Conservation (phyloP, 2,329 filamentous ascomycete species). For the Cytospora piceicola region DNA sequence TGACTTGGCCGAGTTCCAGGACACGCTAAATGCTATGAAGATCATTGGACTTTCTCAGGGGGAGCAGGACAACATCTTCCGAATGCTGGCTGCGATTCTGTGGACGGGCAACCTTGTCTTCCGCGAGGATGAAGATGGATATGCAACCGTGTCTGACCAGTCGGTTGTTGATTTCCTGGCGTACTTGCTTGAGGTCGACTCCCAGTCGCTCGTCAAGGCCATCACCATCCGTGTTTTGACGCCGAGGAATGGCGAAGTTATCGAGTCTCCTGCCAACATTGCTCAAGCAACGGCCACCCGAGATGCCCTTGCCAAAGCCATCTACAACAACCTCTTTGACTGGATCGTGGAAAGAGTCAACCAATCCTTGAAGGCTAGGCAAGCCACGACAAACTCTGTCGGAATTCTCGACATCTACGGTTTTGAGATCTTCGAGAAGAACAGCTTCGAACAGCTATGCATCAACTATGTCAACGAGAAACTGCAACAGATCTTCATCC, state of each 20-base stretch:
- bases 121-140: constrained; percentile 83
- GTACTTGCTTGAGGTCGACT: constrained; percentile 87
- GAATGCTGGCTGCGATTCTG: constrained; percentile 86
- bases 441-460: constrained; percentile 97
- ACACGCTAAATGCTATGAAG: constrained; percentile 93
- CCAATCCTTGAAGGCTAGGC: constrained; percentile 78
- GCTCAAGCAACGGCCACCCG: constrained; percentile 84
- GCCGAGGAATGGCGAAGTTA: constrained; percentile 66
- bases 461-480: constrained; percentile 99
- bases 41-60: constrained; percentile 85
- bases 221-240: constrained; percentile 87
- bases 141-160: constrained; percentile 83
- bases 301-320: constrained; percentile 91
- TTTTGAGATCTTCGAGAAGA: constrained; percentile 99
- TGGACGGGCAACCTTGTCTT: constrained; percentile 97
- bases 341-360: constrained; percentile 97
- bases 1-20: constrained; percentile 83
- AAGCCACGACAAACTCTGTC: constrained; percentile 78
- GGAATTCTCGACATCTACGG: constrained; percentile 99
- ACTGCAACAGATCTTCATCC: constrained; percentile 98
- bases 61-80: constrained; percentile 96
- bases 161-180: constrained; percentile 94
- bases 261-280: constrained; percentile 79
- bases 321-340: constrained; percentile 97
- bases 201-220: constrained; percentile 78